Conservation (phyloP, 345 rosid genomes). For the Citrus sp. region DNA sequence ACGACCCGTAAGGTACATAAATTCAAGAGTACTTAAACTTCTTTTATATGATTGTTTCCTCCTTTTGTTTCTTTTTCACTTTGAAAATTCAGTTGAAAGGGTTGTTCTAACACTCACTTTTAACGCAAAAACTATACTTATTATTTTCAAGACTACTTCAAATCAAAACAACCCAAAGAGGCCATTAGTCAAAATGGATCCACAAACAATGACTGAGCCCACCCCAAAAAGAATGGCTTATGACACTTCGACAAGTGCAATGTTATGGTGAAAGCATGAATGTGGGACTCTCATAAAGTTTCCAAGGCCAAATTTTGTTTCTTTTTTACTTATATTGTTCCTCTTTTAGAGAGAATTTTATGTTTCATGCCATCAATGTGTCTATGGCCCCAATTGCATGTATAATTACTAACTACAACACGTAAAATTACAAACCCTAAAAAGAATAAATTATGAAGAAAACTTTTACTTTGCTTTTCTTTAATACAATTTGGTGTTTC, state of each 20-base stretch:
- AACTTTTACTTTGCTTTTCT: neutral
- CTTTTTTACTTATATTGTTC: conserved; percentile 12
- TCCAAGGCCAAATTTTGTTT: conserved; percentile 10
- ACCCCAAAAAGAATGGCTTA: conserved; percentile 8
- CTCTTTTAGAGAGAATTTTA: conserved; percentile 22
- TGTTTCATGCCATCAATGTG: conserved; percentile 14
- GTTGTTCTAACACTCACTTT: neutral
- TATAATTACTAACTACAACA: neutral
- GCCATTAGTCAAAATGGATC: conserved; percentile 44
- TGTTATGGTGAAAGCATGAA: neutral
- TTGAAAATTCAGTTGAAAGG: conserved; percentile 8
- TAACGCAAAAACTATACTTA: neutral
- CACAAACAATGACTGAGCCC: conserved; percentile 27
- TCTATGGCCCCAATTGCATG: neutral
- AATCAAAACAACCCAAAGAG: neutral
- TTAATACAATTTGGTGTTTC: neutral
- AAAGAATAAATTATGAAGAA: neutral
- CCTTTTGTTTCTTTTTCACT: conserved; percentile 7
- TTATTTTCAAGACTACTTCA: too few species aligned
- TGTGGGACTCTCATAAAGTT: conserved; percentile 12
- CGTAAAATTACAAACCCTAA: neutral
- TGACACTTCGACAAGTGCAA: neutral
- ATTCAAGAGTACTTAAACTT: conserved; percentile 12
- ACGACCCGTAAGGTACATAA: conserved; percentile 10
- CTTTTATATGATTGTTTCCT: conserved; percentile 14